A percentile compares a stretch with the other conserved stretches of the same genome.
phyloP scores from a whole-genome alignment of 2,329 filamentous ascomycete species.

The Colletotrichum costaricense region DNA sequence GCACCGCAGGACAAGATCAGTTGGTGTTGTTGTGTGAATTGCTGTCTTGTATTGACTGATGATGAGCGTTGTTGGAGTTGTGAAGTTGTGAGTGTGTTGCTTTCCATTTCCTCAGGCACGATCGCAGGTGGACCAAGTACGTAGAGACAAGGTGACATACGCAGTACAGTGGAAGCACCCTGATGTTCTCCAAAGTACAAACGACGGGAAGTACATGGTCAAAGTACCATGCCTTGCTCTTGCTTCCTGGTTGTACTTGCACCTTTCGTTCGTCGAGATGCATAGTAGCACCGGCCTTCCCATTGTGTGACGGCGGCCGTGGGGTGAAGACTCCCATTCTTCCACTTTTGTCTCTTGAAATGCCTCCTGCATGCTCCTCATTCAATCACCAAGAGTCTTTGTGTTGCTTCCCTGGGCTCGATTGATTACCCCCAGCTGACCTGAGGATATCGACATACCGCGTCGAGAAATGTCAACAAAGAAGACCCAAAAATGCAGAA shows the following conservation, averaged over 20 bases:
- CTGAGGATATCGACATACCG: no score
- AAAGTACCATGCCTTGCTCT: not conserved
- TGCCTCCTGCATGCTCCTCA: no score
- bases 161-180: no score
- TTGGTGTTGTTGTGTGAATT: no score
- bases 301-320: not conserved
- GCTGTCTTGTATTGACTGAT: not conserved
- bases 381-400: not conserved
- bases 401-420: not conserved
- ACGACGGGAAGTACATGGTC: not conserved
- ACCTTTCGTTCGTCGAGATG: conserved; percentile 2
- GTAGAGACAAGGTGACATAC: not conserved
- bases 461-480: not conserved
- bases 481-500: not conserved
- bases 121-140: not conserved
- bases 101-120: not conserved
- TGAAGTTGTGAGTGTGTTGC: no score
- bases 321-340: not conserved
- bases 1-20: no score
- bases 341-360: not conserved
- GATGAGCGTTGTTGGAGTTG: not conserved
- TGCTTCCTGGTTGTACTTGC: not conserved
- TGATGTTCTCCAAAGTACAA: not conserved
- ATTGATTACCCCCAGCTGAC: not conserved
- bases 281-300: not conserved